Base-by-base conservation (phyloP, 2,329 filamentous ascomycete species). In the Venturia carpophila region DNA sequence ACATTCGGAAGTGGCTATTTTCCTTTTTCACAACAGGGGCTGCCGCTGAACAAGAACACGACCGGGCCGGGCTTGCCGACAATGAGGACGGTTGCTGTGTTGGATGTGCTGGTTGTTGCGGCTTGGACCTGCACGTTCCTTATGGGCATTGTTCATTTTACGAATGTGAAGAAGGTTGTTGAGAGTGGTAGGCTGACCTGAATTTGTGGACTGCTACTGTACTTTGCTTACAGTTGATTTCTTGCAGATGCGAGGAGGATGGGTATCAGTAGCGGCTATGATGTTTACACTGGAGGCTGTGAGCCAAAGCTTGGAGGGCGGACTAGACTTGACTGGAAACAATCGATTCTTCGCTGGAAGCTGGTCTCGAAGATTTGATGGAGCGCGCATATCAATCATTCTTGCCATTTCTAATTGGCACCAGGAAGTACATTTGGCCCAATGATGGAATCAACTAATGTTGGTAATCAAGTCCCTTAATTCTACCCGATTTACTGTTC, bases 211-310 rank as follows among this genome's bases (percentile, higher is more conserved):
- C 27, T 52, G 47, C 11, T 15, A 27, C 1, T 52, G 45, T 52
- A 10, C 47, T 52, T 52, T 30, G 47, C 47, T 52, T 52, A 52
- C 47, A 27, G 10, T 52, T 52, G n/a, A 27, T 27, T 27, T 52
- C 47, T 27, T 52, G 47, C 11, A 52, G 47, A 52, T 52, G 47
- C 47, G 21, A 27, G 47, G 47, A 52, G 47, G 47, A 27, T 52
- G 21, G 47, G n/a, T 52, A 52, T 52, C 47, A 27, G 47, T 10
- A 10, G 45, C 5, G n/a, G 21, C 11, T 27, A 27, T 52, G 24
- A 27, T 52, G 21, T 21, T 13, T 27, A 52, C 21, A 52, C 47
- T 52, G 47, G 47, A 52, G 47, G 47, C 21, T 5, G 13, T 27
- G 47, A 52, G 13, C 21, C 47, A 17, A 52, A 27, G 47, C 2